Conservation (phyloP, 352 stramenopile species). For the Phytophthora hibernalis region DNA sequence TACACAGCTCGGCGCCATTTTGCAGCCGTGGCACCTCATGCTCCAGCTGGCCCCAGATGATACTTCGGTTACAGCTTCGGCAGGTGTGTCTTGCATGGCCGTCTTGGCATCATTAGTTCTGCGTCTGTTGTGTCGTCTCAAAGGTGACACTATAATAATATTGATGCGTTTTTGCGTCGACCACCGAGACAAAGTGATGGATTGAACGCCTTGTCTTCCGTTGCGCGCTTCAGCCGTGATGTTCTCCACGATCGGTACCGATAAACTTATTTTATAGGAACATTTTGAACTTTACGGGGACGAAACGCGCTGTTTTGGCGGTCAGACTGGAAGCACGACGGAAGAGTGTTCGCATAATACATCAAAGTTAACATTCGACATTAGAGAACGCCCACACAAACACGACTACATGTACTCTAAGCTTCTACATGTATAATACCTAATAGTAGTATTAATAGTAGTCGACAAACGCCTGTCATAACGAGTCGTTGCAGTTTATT, state of each 20-base stretch:
- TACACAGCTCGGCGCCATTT: slow-evolving; percentile 10
- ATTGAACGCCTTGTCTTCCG: neutral
- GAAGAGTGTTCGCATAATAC: neutral
- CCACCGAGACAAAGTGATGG: neutral
- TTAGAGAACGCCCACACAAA: slow-evolving; percentile 16
- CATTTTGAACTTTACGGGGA: too few species aligned
- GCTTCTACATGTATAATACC: too few species aligned
- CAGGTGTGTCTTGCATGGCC: neutral
- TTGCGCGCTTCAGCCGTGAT: too few species aligned
- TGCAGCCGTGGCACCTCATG: slow-evolving; percentile 9
- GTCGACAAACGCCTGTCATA: neutral
- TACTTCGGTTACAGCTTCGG: slow-evolving; percentile 4
- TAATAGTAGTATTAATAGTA: too few species aligned
- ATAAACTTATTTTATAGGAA: neutral
- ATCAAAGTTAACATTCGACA: slow-evolving; percentile 28
- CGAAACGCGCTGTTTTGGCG: too few species aligned
- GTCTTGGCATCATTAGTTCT: neutral
- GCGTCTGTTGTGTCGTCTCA: neutral
- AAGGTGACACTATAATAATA: neutral
- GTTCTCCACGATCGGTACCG: neutral
- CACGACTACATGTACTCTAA: slow-evolving; percentile 10
- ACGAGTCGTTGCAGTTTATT: slow-evolving; percentile 10
- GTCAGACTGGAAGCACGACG: neutral
- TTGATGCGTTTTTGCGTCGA: too few species aligned
- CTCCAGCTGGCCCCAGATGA: slow-evolving; percentile 10